A percentile compares a stretch with the other conserved stretches of the same genome.
Conservation (phyloP, 306 rosid genomes). For the Cucurbita ficifolia region DNA sequence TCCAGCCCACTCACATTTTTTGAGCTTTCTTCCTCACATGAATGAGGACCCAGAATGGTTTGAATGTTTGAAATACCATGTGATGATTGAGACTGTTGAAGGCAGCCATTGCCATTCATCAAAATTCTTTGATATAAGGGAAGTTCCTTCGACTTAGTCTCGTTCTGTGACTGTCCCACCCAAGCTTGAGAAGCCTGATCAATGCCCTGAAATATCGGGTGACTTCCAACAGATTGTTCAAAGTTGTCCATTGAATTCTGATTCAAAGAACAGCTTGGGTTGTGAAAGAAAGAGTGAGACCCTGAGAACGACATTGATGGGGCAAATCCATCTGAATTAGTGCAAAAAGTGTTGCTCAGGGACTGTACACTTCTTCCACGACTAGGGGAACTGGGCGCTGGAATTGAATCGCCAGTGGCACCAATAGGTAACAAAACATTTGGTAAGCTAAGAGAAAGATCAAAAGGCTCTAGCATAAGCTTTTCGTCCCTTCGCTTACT, state of each 20-base stretch:
- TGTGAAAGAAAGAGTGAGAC: constrained; percentile 85
- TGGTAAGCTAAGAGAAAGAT: constrained; percentile 89
- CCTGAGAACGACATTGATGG: constrained; percentile 91
- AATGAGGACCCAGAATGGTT: constrained; percentile 43
- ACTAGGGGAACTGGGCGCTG: constrained; percentile 72
- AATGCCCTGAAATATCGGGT: constrained; percentile 80
- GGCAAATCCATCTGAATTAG: constrained; percentile 84
- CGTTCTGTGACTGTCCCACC: constrained; percentile 74
- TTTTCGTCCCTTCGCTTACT: constrained; percentile 36
- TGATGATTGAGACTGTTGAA: constrained; percentile 50
- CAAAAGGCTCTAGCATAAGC: constrained; percentile 54
- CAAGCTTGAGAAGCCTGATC: constrained; percentile 46
- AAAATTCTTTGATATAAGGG: constrained; percentile 42
- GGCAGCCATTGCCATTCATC: constrained; percentile 45
- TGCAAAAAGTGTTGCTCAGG: constrained; percentile 48
- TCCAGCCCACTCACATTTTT: constrained; percentile 52
- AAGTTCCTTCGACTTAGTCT: constrained; percentile 59
- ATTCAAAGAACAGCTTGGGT: constrained; percentile 88
- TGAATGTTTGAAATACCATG: constrained; percentile 55
- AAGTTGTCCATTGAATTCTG: constrained; percentile 69
- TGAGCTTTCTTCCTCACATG: constrained; percentile 64
- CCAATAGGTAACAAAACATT: constrained; percentile 90
- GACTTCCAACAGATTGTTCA: constrained; percentile 89
- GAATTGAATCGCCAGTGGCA: constrained; percentile 30
- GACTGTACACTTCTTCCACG: constrained; percentile 81